phyloP scores from a whole-genome alignment of 2,329 filamentous ascomycete species.

The Botrytis cinerea region DNA sequence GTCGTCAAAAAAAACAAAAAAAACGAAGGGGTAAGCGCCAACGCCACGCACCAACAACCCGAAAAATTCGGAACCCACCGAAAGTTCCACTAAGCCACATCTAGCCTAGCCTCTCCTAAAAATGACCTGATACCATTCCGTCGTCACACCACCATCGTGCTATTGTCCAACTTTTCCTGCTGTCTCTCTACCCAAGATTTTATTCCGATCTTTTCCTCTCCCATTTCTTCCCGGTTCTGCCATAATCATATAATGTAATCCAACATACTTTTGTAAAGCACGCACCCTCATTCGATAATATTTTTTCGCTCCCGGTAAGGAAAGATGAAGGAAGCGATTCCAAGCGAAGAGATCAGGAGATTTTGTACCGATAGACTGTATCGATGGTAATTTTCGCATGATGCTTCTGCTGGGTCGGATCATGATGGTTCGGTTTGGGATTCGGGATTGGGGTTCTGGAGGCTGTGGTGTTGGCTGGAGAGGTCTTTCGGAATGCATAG shows the following conservation, averaged over 20 bases:
- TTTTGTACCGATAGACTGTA: neutral
- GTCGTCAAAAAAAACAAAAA: neutral
- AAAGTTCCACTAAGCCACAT: neutral
- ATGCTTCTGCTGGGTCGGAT: neutral
- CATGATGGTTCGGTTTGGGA: conserved; percentile 9
- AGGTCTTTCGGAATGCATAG: neutral
- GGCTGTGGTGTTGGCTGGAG: neutral
- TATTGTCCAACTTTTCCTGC: neutral
- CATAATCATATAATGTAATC: neutral
- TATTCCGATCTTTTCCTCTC: neutral
- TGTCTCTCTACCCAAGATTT: neutral
- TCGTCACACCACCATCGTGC: conserved; percentile 8
- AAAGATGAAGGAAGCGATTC: neutral
- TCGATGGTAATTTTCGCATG: neutral
- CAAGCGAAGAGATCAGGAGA: conserved; percentile 17
- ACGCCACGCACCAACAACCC: neutral
- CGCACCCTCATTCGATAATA: neutral
- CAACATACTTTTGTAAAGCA: neutral
- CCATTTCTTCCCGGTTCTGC: neutral
- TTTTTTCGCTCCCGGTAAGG: neutral
- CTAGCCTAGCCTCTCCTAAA: neutral
- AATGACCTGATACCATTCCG: neutral
- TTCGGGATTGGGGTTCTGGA: neutral
- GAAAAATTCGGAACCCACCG: neutral
- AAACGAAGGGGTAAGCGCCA: neutral